Conservation (phyloP, 208 protist genomes). For the Trypanosoma lewisi region DNA sequence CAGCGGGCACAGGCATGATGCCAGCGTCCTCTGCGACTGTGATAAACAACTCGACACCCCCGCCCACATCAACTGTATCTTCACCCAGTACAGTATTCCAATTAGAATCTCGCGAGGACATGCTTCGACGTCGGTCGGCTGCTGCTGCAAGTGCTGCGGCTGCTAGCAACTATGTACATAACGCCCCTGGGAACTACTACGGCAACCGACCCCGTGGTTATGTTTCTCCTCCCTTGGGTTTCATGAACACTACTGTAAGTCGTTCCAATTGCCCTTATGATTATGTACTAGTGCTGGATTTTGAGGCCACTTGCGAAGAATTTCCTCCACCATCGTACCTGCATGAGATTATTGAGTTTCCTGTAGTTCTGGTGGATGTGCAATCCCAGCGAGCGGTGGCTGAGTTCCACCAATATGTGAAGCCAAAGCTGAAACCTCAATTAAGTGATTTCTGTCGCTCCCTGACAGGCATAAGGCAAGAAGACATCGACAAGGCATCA, state of each 20-base stretch:
- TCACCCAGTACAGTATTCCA: slow-evolving; percentile 38
- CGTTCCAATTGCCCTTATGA: slow-evolving; percentile 67
- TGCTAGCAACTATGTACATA: slow-evolving; percentile 25
- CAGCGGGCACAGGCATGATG: slow-evolving; percentile 13
- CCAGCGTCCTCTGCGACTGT: slow-evolving; percentile 1
- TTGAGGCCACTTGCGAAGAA: slow-evolving; percentile 92
- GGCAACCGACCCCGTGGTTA: slow-evolving; percentile 27
- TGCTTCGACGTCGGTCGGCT: slow-evolving; percentile 75
- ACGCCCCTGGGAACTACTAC: slow-evolving; percentile 27
- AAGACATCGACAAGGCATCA: slow-evolving; percentile 73
- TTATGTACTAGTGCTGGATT: slow-evolving; percentile 91
- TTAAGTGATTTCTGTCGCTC: slow-evolving; percentile 89
- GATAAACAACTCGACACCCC: slow-evolving; percentile 13
- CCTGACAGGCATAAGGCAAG: slow-evolving; percentile 93
- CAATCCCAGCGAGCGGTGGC: slow-evolving; percentile 54
- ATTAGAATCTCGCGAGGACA: slow-evolving; percentile 80
- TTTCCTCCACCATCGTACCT: slow-evolving; percentile 56
- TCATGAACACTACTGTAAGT: slow-evolving; percentile 7
- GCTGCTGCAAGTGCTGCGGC: slow-evolving; percentile 48
- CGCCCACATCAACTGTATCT: background rate
- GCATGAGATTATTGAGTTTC: slow-evolving; percentile 97
- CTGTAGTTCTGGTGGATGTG: slow-evolving; percentile 88
- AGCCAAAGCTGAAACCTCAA: slow-evolving; percentile 69
- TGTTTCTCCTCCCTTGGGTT: slow-evolving; percentile 23
- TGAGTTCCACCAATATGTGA: slow-evolving; percentile 90